phyloP scores from a whole-genome alignment of 148 eudicot species.

The Rhododendron simsii region DNA sequence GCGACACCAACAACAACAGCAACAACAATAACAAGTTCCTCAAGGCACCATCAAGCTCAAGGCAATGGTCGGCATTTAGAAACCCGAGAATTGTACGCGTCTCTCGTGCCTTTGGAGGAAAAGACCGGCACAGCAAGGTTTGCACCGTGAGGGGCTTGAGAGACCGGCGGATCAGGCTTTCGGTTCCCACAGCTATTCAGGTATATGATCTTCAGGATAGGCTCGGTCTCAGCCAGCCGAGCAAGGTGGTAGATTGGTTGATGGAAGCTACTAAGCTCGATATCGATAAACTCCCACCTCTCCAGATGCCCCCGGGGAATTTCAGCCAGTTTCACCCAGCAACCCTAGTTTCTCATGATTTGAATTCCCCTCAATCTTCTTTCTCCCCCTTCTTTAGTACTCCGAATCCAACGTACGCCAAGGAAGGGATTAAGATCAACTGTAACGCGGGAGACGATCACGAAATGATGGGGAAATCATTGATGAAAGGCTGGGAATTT shows the following conservation, averaged over 20 bases:
- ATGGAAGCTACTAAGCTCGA: slow-evolving; percentile 62
- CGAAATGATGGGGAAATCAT: slow-evolving; percentile 9
- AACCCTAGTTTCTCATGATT: slow-evolving; percentile 21
- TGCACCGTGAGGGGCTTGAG: slow-evolving; percentile 66
- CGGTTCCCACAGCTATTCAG: slow-evolving; percentile 74
- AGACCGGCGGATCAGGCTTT: slow-evolving; percentile 69
- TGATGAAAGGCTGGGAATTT: slow-evolving; percentile 4
- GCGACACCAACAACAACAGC: neutral
- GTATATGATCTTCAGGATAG: slow-evolving; percentile 79
- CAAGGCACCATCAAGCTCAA: slow-evolving; percentile 41
- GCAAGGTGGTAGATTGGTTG: slow-evolving; percentile 84
- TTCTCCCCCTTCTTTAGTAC: slow-evolving; percentile 30
- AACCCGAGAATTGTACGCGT: slow-evolving; percentile 79
- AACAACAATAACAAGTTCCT: slow-evolving; percentile 5
- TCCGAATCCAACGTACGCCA: slow-evolving; percentile 17
- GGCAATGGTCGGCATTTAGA: slow-evolving; percentile 65
- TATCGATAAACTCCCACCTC: slow-evolving; percentile 75
- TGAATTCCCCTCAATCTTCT: slow-evolving; percentile 27
- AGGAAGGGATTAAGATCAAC: slow-evolving; percentile 28
- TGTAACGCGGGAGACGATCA: slow-evolving; percentile 16
- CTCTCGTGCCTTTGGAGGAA: slow-evolving; percentile 67
- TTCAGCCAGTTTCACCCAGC: slow-evolving; percentile 31
- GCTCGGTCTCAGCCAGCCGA: slow-evolving; percentile 68
- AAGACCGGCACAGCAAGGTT: slow-evolving; percentile 82
- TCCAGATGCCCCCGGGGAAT: slow-evolving; percentile 40